A percentile compares a stretch with the other conserved stretches of the same genome.
Conservation (phyloP, 768 basidiomycete species). For the Crassisporium funariophilum region DNA sequence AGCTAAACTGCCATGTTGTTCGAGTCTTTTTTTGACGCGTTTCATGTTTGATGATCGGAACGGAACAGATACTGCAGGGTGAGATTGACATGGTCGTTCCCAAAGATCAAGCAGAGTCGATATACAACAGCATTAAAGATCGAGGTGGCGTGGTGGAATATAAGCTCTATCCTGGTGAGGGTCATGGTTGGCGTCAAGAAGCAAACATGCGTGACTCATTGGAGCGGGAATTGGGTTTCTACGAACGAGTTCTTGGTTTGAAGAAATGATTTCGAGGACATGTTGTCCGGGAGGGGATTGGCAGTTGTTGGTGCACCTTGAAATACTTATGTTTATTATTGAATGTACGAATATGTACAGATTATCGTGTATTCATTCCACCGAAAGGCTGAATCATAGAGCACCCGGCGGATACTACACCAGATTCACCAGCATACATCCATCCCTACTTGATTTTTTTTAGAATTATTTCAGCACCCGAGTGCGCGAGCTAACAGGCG, state of each 20-base stretch:
- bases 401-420: too few relatives aligned
- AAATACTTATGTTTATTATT: too few relatives aligned
- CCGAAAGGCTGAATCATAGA: too few relatives aligned
- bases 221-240: constrained; percentile 56
- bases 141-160: constrained; percentile 58
- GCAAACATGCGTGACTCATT: constrained; percentile 55
- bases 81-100: constrained; percentile 65
- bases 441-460: too few relatives aligned
- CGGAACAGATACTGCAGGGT: constrained; percentile 82
- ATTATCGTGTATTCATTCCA: too few relatives aligned
- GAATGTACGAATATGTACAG: too few relatives aligned
- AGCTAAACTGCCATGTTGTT: neutral
- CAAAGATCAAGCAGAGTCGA: constrained; percentile 61
- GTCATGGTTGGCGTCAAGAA: constrained; percentile 63
- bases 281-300: too few relatives aligned
- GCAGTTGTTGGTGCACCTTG: too few relatives aligned
- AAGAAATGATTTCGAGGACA: too few relatives aligned
- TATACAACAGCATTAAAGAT: constrained; percentile 53
- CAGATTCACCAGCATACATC: too few relatives aligned
- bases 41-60: neutral
- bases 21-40: neutral
- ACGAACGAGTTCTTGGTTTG: constrained; percentile 45
- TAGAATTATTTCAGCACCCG: too few relatives aligned
- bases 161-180: constrained; percentile 63
- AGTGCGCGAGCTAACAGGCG: too few relatives aligned